phyloP scores from a whole-genome alignment of 192 early-diverging fungal genomes.

The Entophlyctis luteolus region DNA sequence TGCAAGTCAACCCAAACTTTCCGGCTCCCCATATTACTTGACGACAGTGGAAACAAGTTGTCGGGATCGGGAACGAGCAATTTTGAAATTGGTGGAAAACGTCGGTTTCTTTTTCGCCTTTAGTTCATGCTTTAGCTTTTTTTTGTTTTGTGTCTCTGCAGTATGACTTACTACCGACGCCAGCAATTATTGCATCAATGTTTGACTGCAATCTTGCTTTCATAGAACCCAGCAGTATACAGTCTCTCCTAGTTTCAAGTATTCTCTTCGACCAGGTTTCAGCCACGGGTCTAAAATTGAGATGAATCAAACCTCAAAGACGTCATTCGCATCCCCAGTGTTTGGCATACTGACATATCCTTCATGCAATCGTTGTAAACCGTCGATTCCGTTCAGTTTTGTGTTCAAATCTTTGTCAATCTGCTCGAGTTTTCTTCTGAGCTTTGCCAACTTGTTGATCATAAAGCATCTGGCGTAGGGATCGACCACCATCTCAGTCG shows the following conservation, averaged over 20 bases:
- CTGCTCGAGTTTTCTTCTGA: constrained; percentile 46
- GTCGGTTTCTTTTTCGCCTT: constrained; percentile 50
- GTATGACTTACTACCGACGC: constrained; percentile 66
- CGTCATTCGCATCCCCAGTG: constrained; percentile 59
- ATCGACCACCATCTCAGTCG: constrained; percentile 49
- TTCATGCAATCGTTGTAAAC: constrained; percentile 45
- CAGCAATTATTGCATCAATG: constrained; percentile 59
- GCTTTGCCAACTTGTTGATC: constrained; percentile 62
- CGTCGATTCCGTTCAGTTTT: constrained; percentile 50
- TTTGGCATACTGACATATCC: constrained; percentile 47
- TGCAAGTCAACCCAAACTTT: constrained; percentile 68
- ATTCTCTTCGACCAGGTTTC: constrained; percentile 40
- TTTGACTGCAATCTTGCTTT: constrained; percentile 50
- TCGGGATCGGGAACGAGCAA: constrained; percentile 70
- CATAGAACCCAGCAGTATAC: constrained; percentile 47
- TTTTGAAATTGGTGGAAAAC: constrained; percentile 64
- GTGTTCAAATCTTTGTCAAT: constrained; percentile 47
- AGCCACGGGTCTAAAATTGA: not conserved
- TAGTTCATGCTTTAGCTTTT: too few species aligned
- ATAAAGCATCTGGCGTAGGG: constrained; percentile 60
- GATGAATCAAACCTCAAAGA: constrained; percentile 44
- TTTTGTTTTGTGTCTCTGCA: too few species aligned
- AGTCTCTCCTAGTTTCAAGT: constrained; percentile 47
- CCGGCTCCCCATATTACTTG: constrained; percentile 75
- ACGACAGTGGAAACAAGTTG: constrained; percentile 69